Conservation (phyloP, 345 rosid genomes). For the Gossypium ekmanianum region DNA sequence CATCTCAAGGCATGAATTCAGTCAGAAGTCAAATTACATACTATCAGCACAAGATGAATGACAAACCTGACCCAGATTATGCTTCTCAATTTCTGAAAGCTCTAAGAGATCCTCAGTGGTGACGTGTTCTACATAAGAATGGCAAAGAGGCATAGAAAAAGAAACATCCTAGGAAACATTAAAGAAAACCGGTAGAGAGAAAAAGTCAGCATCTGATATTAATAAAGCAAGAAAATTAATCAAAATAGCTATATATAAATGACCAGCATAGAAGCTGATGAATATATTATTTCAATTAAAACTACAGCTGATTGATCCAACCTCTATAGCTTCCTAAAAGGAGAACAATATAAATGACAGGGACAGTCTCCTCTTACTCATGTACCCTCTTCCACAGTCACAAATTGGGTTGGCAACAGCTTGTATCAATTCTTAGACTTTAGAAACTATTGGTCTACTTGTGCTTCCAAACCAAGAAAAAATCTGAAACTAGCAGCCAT, state of each 20-base stretch:
- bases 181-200: not conserved
- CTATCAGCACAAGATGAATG: conserved; percentile 16
- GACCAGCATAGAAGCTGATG: not conserved
- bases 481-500: not conserved
- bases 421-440: not conserved
- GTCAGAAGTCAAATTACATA: conserved; percentile 9
- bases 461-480: not conserved
- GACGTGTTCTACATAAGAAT: conserved; percentile 70
- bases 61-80: conserved; percentile 90
- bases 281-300: not conserved
- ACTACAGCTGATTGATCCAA: not conserved
- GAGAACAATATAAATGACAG: not conserved
- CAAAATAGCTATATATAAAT: not conserved
- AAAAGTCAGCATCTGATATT: conserved; percentile 8
- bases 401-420: not conserved
- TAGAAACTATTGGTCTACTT: not conserved
- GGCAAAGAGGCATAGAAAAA: conserved; percentile 94
- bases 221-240: not conserved
- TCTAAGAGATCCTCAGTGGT: conserved; percentile 80
- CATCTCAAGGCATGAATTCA: not conserved
- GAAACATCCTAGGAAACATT: conserved; percentile 55
- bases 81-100: conserved; percentile 91
- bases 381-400: not conserved
- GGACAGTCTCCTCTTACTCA: not conserved
- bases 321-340: not conserved